Percentiles rank a stretch among this genome's conserved stretches.
These are phyloP conservation scores for Berberis vulgaris DNA, from an alignment of 164 flowering plant genomes.

Conservation along the genomic window DNA sequence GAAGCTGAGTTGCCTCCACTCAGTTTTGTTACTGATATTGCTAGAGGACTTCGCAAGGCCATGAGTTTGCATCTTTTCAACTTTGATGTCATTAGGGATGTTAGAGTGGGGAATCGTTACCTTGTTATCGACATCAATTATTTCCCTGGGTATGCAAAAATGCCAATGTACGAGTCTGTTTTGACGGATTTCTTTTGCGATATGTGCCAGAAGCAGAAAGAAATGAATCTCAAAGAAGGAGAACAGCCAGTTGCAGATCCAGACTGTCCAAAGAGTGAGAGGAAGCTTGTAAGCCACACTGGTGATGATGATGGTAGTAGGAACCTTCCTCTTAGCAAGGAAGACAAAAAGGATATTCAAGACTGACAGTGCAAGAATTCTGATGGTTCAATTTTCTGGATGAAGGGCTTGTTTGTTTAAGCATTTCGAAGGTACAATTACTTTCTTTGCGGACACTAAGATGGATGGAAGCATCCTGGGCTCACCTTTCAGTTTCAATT, in stretches of 20 bases:
- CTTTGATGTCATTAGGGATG: slow-evolving; percentile 78
- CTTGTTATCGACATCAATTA: slow-evolving; percentile 76
- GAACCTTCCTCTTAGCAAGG: slow-evolving; percentile 11
- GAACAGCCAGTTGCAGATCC: background rate
- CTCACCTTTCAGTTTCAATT: slow-evolving; percentile 5
- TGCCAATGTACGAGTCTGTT: slow-evolving; percentile 66
- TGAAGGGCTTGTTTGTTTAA: background rate
- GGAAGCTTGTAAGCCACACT: slow-evolving; percentile 20
- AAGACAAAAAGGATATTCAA: slow-evolving; percentile 16
- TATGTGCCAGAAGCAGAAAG: slow-evolving; percentile 21
- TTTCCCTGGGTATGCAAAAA: slow-evolving; percentile 82
- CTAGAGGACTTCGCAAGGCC: slow-evolving; percentile 39
- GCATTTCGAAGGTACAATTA: background rate
- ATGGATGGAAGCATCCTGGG: slow-evolving; percentile 1
- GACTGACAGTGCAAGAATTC: slow-evolving; percentile 2
- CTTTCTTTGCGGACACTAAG: background rate
- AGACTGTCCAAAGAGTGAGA: slow-evolving; percentile 21
- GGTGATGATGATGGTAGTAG: slow-evolving; percentile 22
- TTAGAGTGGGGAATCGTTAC: slow-evolving; percentile 47
- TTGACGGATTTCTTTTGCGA: slow-evolving; percentile 67
- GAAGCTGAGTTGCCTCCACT: slow-evolving; percentile 56
- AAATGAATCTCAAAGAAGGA: background rate
- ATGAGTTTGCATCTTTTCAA: slow-evolving; percentile 57
- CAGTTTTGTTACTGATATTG: slow-evolving; percentile 49
- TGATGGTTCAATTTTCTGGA: background rate